Base-by-base conservation (phyloP, 306 rosid species). In the Medicago ruthenica region DNA sequence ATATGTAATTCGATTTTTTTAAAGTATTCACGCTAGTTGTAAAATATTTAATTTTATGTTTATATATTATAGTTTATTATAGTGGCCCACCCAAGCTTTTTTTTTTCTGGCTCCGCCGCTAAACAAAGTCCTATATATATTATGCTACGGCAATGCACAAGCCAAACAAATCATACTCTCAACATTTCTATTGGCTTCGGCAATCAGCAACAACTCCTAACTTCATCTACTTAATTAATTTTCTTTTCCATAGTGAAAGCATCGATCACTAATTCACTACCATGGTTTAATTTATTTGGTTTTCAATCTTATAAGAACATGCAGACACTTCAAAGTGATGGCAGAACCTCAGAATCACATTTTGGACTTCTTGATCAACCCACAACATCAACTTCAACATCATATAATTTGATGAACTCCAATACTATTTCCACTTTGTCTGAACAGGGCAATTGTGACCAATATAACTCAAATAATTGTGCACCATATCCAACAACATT, bases 251-350 rank as follows among this genome's bases (percentile, higher is more conserved):
- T 75, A 47, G n/a, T 8, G 21, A 75, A 75, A 16, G 1, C 5
- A 53, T 40, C 57, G 48, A 20, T 20, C 5, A 54, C 17, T 10
- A 9, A 15, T 45, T 45, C 36, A 42, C 22, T n/a, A 40, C 31
- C 14, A 24, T 22, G 27, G 16, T 50, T 48, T 51, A 53, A 53
- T 53, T 18, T 18, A 20, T 4, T 62, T 14, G 6, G 8, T n/a
- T 8, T 54, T 68, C 75, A 47, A 60, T 48, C 17, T 8, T 42
- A 48, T 5, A 48, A 31, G 53, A 66, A 54, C n/a, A 72, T 72
- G 78, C 21, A 70, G 14, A 78, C 82, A 70, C 37, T 70, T 51
- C 64, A 80, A 67, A 44, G 4, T 50, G 44, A 58, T 55, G 6
- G 17, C 11, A 72, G 8, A 53, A 15, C 4, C 6, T 7, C 4